Base-by-base conservation (phyloP, 2,329 filamentous ascomycete genomes). In the Aspergillus fischeri region DNA sequence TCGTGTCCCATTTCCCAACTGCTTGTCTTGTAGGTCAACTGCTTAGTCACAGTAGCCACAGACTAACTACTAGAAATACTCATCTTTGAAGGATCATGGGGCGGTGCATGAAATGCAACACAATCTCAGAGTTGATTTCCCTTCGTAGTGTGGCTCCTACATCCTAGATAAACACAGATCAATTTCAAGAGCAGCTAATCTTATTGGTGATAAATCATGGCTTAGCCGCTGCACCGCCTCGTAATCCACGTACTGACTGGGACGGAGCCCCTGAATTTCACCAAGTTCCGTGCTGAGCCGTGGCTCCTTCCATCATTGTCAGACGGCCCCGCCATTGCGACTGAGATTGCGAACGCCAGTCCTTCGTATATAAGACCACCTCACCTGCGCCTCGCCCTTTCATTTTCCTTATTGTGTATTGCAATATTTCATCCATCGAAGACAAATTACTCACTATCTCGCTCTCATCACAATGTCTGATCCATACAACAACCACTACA, bases 401-500 rank as follows among this genome's bases (percentile, higher is more conserved):
- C 20, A 14, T 47, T 14, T 27, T 47, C 4, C 11, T 27, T 47
- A 0, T 24, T 5, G 20, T 38, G 10, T 17, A 47, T 11, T 24
- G 11, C 9, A 47, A 27, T 0, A 25, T 47, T 4, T 20, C n/a
- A 44, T 44, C 21, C 41, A 44, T 44, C 41, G 4, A 17, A 44
- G 41, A 47, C 44, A 47, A 21, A 14, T 27, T 47, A 25, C n/a
- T 47, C 20, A 7, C 4, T 11, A 20, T 11, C n/a, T 47, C 11
- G 8, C 10, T 21, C 21, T 14, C 10, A 47, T 24, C 21, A 47
- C 24, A 14, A 62, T 62, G 60, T 60, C 60, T 27, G 47, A 53
- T 35, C 45, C 55, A 51, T 66, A 65, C 63, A 53, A 56, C 48
- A 52, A 59, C 49, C 60, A 62, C 14, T 59, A 65, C 42, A 63